Evolutionary conservation across 2,329 filamentous ascomycete species (phyloP), one percentile per base, ranked within the genome.

Genomic region (Sporothrix schenckii): DNA sequence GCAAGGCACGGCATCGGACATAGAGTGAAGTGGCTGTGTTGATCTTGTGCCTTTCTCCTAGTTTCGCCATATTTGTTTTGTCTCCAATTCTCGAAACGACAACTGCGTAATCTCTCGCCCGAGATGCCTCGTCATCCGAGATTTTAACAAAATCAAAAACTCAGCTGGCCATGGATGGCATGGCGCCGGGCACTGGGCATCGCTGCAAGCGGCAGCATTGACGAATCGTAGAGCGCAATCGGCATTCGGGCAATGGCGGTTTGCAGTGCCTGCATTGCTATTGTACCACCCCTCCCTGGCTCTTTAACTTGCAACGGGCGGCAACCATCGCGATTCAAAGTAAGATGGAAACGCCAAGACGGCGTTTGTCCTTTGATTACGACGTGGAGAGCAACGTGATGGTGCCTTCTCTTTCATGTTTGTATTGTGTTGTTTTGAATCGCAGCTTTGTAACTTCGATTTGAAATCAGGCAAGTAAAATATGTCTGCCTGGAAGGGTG

Each of bases 171-270:
- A 44, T 61, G 56, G 56, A 24, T 44, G 19, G 19, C 53, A 56
- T 56, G 53, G 53, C 14, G 14, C 41, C 41, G 14, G 14, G 14
- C 41, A 49, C 44, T 19, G 7, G 30, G 14, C 16, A n/a, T 66
- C 61, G 61, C 61, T 66, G 61, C 61, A 66, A 66, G 52, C 61
- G 61, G 61, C 39, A 66, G 27, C 27, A 66, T 52, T 66, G 47
- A 24, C 11, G 19, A 24, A 41, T 61, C 19, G 56, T n/a, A 44
- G 19, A 44, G 56, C 3, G 34, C 44, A n/a, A 44, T 34, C 61
- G 61, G 47, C 19, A 34, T 52, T 50, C 47, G 44, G 47, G 47
- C 61, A 66, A 50, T 13, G n/a, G n/a, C n/a, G n/a, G n/a, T 39
- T 16, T 52, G 16, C 16, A 14, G 54, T n/a, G 34, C 34, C n/a